phyloP scores from a whole-genome alignment of 768 basidiomycete species.

The Collybiopsis luxurians region DNA sequence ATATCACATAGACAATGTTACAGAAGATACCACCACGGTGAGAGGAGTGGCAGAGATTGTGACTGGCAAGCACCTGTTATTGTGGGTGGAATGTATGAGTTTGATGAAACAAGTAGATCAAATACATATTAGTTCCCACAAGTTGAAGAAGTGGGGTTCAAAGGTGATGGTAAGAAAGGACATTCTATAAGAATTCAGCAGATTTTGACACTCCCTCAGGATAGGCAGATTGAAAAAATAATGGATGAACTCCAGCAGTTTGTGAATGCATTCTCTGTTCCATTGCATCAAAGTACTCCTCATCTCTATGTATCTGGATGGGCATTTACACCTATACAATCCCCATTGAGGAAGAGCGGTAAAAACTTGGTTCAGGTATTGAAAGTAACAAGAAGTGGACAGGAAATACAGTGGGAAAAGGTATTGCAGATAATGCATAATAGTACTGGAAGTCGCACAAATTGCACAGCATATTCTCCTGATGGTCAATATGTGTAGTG shows the following conservation, averaged over 20 bases:
- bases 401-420: too few species aligned
- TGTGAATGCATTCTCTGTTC: not conserved
- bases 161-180: too few species aligned
- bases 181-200: too few species aligned
- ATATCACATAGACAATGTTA: not conserved
- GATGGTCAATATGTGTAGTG: too few species aligned
- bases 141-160: not conserved
- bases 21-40: not conserved
- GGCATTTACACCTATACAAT: not conserved
- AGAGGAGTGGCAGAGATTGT: not conserved
- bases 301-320: not conserved
- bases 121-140: too few species aligned
- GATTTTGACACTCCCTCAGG: too few species aligned
- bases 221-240: too few species aligned
- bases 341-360: too few species aligned
- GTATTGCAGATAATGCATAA: too few species aligned
- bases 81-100: not conserved
- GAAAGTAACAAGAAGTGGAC: constrained; percentile 22
- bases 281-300: not conserved
- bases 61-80: not conserved
- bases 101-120: too few species aligned
- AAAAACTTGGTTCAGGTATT: not conserved
- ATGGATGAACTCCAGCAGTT: not conserved
- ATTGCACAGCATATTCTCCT: constrained; percentile 2
- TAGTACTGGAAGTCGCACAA: constrained; percentile 9